Conservation (phyloP, 2,329 filamentous ascomycete genomes). For the Colletotrichum sp. region DNA sequence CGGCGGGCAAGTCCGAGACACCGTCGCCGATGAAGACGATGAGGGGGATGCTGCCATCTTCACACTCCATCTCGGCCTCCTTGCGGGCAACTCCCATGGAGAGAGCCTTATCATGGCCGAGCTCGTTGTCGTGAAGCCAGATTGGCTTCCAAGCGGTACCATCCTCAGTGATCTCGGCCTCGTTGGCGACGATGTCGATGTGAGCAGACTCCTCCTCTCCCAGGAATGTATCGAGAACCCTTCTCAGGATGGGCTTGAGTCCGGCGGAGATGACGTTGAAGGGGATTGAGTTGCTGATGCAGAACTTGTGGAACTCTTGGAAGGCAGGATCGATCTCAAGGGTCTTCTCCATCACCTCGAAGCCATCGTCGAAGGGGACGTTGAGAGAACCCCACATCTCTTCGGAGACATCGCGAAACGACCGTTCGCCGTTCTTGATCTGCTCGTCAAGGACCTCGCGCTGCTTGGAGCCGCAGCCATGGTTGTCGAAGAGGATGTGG, state of each 20-base stretch:
- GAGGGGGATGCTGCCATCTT: constrained; percentile 67
- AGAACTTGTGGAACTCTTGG: constrained; percentile 68
- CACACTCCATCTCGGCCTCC: constrained; percentile 55
- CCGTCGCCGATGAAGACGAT: constrained; percentile 76
- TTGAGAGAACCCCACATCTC: constrained; percentile 74
- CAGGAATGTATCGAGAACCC: constrained; percentile 68
- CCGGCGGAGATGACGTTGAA: constrained; percentile 75
- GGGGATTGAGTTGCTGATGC: constrained; percentile 64
- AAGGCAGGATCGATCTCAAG: constrained; percentile 71
- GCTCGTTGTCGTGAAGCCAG: constrained; percentile 69
- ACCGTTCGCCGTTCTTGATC: constrained; percentile 68
- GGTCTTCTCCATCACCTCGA: constrained; percentile 65
- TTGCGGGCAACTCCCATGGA: constrained; percentile 67
- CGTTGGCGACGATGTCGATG: constrained; percentile 73
- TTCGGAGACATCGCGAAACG: constrained; percentile 73
- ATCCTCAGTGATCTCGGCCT: constrained; percentile 62
- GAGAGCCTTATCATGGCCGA: constrained; percentile 71
- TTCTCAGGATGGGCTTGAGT: constrained; percentile 66
- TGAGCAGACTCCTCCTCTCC: constrained; percentile 62
- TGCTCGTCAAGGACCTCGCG: constrained; percentile 65
- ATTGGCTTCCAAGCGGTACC: constrained; percentile 68
- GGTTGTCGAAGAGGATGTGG: constrained; percentile 70
- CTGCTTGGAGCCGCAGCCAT: constrained; percentile 64
- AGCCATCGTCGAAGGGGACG: constrained; percentile 71
- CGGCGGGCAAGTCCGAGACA: constrained; percentile 70